phyloP scores from a whole-genome alignment of 2,329 filamentous ascomycete species.

The Coniochaeta hoffmannii region DNA sequence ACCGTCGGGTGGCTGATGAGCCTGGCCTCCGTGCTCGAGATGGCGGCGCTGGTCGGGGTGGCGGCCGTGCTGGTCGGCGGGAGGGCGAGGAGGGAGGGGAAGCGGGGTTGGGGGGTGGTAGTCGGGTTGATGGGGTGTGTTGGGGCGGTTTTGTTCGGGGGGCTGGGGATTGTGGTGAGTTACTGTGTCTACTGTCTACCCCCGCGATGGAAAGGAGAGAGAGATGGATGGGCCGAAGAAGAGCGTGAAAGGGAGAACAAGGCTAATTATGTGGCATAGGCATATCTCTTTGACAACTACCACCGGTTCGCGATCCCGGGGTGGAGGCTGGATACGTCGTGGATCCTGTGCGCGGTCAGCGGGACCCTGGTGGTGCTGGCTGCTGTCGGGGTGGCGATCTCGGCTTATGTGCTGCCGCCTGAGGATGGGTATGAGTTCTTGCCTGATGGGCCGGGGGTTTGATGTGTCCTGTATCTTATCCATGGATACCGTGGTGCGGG shows the following conservation, averaged over 20 bases:
- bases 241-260: background rate
- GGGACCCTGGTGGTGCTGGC: slow-evolving; percentile 44
- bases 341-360: slow-evolving; percentile 59
- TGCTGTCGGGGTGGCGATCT: slow-evolving; percentile 53
- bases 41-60: slow-evolving; percentile 75
- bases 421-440: slow-evolving; percentile 78
- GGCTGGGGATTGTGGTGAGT: slow-evolving; percentile 78
- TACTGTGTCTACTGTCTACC: background rate
- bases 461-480: background rate
- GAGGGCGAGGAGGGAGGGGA: slow-evolving; percentile 66
- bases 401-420: slow-evolving; percentile 62
- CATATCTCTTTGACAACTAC: slow-evolving; percentile 77
- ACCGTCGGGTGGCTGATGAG: slow-evolving; percentile 82
- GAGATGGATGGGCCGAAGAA: background rate
- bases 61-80: slow-evolving; percentile 70
- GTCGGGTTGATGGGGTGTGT: slow-evolving; percentile 57
- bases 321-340: slow-evolving; percentile 74
- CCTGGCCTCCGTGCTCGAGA: slow-evolving; percentile 73
- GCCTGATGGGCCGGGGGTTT: slow-evolving; percentile 9
- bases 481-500: too few relatives aligned
- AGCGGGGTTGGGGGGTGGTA: slow-evolving; percentile 70
- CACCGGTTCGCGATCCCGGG: slow-evolving; percentile 72
- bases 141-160: slow-evolving; percentile 62
- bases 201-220: too few relatives aligned
- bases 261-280: slow-evolving; percentile 37